Conservation (phyloP, 495 filamentous ascomycete species). For the Parathielavia hyrcaniae region DNA sequence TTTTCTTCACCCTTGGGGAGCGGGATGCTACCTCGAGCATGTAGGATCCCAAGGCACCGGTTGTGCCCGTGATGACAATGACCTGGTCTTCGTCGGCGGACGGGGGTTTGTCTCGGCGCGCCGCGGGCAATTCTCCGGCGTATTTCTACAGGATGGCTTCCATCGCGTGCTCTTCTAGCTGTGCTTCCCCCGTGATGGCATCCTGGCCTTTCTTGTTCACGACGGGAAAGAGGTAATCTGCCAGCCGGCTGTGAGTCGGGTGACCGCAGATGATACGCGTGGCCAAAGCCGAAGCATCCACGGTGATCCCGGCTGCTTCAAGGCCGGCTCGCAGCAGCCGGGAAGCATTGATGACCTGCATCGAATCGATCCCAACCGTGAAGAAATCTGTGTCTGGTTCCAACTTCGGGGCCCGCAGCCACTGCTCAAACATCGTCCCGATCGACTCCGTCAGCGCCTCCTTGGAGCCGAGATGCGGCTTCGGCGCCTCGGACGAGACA, state of each 20-base stretch:
- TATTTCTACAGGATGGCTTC: constrained; percentile 37
- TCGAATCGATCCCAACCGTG: constrained; percentile 46
- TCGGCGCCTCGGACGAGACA: constrained; percentile 18
- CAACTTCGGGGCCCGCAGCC: constrained; percentile 29
- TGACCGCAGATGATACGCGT: constrained; percentile 39
- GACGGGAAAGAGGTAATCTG: constrained; percentile 28
- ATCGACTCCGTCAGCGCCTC: constrained; percentile 34
- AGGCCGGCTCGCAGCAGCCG: constrained; percentile 34
- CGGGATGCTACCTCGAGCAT: constrained; percentile 43
- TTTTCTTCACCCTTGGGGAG: constrained; percentile 38
- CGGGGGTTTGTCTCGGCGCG: constrained; percentile 26
- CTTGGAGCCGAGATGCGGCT: constrained; percentile 30
- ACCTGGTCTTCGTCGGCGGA: constrained; percentile 36
- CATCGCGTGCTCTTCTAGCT: constrained; percentile 31
- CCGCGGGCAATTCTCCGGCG: constrained; percentile 29
- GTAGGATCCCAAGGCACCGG: constrained; percentile 55
- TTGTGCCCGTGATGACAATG: constrained; percentile 54
- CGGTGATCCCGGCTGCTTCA: constrained; percentile 24
- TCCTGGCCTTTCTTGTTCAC: constrained; percentile 20
- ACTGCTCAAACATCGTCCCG: constrained; percentile 29
- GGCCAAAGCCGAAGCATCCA: constrained; percentile 31
- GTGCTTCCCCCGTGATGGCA: constrained; percentile 5
- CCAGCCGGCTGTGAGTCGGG: constrained; percentile 34
- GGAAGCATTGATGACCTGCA: constrained; percentile 43
- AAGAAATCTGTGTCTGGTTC: constrained; percentile 41